A percentile compares a stretch with the other conserved stretches of the same genome.
phyloP scores from a whole-genome alignment of 73 alveolate genomes.

The Breviolum minutum region DNA sequence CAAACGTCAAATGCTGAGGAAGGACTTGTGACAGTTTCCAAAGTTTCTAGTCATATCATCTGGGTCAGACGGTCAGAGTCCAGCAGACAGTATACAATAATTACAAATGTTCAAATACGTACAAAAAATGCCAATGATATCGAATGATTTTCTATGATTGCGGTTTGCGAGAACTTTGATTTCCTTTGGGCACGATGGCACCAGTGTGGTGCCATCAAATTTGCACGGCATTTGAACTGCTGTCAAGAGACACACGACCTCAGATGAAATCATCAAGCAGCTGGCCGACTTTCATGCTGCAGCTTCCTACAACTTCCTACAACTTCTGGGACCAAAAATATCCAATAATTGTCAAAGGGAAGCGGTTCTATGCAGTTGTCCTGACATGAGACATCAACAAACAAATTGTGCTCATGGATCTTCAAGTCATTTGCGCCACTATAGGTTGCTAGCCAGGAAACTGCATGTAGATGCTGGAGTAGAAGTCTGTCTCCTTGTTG shows the following conservation, averaged over 20 bases:
- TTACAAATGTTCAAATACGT: no score
- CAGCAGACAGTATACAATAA: no score
- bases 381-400: background rate
- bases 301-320: background rate
- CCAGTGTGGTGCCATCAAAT: background rate
- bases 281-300: no score
- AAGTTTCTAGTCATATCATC: no score
- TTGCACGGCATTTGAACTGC: background rate
- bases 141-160: no score
- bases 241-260: conserved; percentile 20
- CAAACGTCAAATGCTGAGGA: background rate
- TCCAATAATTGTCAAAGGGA: background rate
- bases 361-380: no score
- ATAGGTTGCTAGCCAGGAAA: background rate
- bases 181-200: no score
- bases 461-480: conserved; percentile 94
- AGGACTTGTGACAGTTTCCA: no score
- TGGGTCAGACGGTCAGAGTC: no score
- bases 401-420: background rate
- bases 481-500: conserved; percentile 78
- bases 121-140: no score
- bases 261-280: background rate
- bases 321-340: background rate
- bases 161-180: background rate
- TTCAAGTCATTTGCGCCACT: background rate